Base-by-base conservation (phyloP, 2,329 filamentous ascomycete genomes). In the Talaromyces sp. region DNA sequence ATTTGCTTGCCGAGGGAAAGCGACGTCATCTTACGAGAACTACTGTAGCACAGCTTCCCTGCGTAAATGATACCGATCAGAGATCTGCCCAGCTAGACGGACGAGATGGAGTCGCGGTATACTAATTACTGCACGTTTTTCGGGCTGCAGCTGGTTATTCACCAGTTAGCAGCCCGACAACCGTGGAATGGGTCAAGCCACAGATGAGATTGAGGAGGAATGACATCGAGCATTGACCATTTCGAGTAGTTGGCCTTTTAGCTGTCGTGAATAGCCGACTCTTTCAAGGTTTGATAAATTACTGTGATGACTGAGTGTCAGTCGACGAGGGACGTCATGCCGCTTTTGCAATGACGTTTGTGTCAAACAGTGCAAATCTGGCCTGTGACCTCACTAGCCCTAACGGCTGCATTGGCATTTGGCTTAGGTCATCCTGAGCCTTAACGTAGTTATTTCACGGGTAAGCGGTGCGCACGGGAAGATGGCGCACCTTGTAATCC, bases 301-400 rank as follows among this genome's bases (percentile, higher is more conserved):
- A n/a, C n/a, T n/a, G n/a, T n/a, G n/a, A n/a, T n/a, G n/a, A n/a
- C n/a, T 14, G 8, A 14, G 7, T 7, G 39, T 28, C n/a, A n/a
- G 5, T 7, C 11, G 21, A 54, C 8, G 5, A 37, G 2, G 18
- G 18, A 55, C 31, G 52, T 55, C 52, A 55, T 50, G 12, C 23
- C 46, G 23, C 3, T 48, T 48, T 28, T 28, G 46, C 46, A 50
- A 57, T 57, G 55, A 57, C 55, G 55, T 57, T 57, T 9, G 21
- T 23, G 55, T 23, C 55, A 57, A 42, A 57, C 55, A 57, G 12
- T 57, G 55, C 55, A 57, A 57, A 57, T 35, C 37, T 39, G 12
- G 54, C 54, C 33, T 23, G 44, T 28, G 44, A 31, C 46, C 46
- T n/a, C 23, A 50, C 46, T 50, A 28, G 12, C 7, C 21, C 42